Conservation (phyloP, 75 land plant genomes). For the Ceratopteris richardii region DNA sequence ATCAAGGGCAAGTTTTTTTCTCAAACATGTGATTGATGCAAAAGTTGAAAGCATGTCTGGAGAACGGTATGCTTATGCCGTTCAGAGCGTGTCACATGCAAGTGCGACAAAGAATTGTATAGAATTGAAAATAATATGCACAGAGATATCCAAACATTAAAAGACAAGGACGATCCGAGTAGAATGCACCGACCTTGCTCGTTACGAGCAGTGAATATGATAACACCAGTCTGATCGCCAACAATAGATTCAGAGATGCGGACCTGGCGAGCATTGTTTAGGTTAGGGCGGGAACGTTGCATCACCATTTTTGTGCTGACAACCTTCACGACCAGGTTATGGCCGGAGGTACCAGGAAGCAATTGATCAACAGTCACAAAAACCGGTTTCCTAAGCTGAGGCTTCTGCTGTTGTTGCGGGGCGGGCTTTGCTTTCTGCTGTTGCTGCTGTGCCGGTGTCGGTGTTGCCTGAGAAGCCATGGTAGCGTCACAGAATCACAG, state of each 20-base stretch:
- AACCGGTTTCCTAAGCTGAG: constrained; percentile 45
- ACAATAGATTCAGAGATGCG: constrained; percentile 58
- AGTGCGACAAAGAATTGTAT: no score
- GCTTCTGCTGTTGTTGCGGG: neutral
- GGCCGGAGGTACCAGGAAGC: constrained; percentile 55
- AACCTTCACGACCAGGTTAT: constrained; percentile 52
- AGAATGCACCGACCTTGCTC: constrained; percentile 58
- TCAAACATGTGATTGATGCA: no score
- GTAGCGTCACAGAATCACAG: no score
- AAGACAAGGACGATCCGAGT: no score
- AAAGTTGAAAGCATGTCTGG: no score
- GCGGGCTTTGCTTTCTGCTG: neutral
- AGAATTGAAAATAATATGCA: no score
- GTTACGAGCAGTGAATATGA: constrained; percentile 61
- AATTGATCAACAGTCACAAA: constrained; percentile 55
- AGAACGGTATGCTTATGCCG: no score
- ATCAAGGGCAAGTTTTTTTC: no score
- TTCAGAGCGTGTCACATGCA: no score
- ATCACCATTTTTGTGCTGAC: constrained; percentile 40
- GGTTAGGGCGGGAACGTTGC: constrained; percentile 41
- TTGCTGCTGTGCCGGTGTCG: neutral
- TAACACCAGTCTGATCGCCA: constrained; percentile 55
- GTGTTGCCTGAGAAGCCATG: constrained; percentile 2
- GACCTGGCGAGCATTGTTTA: constrained; percentile 39
- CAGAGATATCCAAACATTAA: no score